Evolutionary conservation across 1,139 yeast genomes (phyloP).

Genomic region (Pichia sorboxylosa): DNA sequence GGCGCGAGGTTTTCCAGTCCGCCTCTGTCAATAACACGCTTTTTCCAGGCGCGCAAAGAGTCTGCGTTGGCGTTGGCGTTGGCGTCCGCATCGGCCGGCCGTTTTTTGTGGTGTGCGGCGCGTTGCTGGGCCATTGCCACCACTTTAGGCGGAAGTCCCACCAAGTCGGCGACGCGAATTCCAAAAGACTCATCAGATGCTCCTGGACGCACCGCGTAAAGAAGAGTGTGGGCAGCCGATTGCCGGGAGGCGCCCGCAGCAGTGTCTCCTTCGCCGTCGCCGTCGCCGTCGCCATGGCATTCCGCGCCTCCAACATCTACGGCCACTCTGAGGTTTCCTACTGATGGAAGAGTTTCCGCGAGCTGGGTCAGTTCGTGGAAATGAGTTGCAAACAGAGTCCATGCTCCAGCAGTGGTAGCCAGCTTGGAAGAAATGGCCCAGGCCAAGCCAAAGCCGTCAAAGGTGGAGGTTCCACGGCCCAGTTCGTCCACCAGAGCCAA

Average conservation of each 20-base stretch:
- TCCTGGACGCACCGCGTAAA: conserved; percentile 88
- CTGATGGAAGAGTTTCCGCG: conserved; percentile 48
- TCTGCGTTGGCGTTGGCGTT: too few relatives aligned
- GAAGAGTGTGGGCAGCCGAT: conserved; percentile 63
- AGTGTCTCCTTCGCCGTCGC: conserved; percentile 18
- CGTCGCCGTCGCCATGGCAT: too few relatives aligned
- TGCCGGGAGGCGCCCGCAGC: conserved; percentile 48
- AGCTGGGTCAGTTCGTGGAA: conserved; percentile 88
- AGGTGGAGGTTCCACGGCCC: conserved; percentile 94
- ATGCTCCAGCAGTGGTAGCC: conserved; percentile 57
- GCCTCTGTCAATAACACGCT: too few relatives aligned
- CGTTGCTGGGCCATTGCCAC: conserved; percentile 91
- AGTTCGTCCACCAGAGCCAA: conserved; percentile 87
- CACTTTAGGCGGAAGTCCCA: conserved; percentile 80
- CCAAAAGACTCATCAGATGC: conserved; percentile 92
- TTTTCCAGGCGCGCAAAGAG: too few relatives aligned
- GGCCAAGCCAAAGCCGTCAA: conserved; percentile 95
- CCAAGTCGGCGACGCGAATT: conserved; percentile 93
- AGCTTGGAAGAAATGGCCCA: conserved; percentile 91
- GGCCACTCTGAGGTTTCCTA: conserved; percentile 81
- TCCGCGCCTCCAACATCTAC: too few relatives aligned
- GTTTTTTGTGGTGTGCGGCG: too few relatives aligned
- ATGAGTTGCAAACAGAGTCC: conserved; percentile 89
- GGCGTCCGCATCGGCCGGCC: too few relatives aligned
- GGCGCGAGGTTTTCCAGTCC: too few relatives aligned